phyloP scores from a whole-genome alignment of 2,329 filamentous ascomycete species.

The Chaetomium globosum region DNA sequence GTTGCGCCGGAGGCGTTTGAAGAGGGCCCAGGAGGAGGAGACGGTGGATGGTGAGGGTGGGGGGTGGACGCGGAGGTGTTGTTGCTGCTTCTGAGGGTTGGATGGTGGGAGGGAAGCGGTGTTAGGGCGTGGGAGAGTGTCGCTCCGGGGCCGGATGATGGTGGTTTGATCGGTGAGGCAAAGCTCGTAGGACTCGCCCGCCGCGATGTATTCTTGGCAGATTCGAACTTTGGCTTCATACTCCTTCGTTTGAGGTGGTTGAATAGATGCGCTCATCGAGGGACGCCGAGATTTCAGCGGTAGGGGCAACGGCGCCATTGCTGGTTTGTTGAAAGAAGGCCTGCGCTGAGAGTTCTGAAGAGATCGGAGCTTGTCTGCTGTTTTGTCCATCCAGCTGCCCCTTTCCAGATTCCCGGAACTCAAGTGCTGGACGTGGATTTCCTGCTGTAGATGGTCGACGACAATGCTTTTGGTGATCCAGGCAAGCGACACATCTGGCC shows the following conservation, averaged over 20 bases:
- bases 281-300: constrained; percentile 18
- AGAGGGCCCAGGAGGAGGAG: constrained; percentile 67
- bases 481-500: constrained; percentile 73
- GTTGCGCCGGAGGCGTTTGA: constrained; percentile 66
- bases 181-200: constrained; percentile 82
- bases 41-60: constrained; percentile 17
- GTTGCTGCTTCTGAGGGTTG: constrained; percentile 27
- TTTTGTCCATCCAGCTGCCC: constrained; percentile 51
- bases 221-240: constrained; percentile 69
- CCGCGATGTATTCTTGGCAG: constrained; percentile 72
- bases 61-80: not conserved
- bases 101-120: constrained; percentile 53
- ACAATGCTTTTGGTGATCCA: constrained; percentile 79
- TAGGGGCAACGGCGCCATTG: not conserved
- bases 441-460: constrained; percentile 67
- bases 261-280: constrained; percentile 39
- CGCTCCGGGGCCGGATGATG: constrained; percentile 52
- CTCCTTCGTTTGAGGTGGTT: constrained; percentile 47
- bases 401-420: constrained; percentile 43
- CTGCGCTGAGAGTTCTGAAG: constrained; percentile 21
- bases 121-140: constrained; percentile 55
- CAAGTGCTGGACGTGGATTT: constrained; percentile 70
- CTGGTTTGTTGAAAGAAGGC: constrained; percentile 15
- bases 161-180: constrained; percentile 77
- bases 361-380: constrained; percentile 38